A percentile compares a stretch with the other conserved stretches of the same genome.
These are phyloP conservation scores for Saccharomycopsis babjevae DNA, from an alignment of 805 yeast genomes.

Conservation along the genomic window DNA sequence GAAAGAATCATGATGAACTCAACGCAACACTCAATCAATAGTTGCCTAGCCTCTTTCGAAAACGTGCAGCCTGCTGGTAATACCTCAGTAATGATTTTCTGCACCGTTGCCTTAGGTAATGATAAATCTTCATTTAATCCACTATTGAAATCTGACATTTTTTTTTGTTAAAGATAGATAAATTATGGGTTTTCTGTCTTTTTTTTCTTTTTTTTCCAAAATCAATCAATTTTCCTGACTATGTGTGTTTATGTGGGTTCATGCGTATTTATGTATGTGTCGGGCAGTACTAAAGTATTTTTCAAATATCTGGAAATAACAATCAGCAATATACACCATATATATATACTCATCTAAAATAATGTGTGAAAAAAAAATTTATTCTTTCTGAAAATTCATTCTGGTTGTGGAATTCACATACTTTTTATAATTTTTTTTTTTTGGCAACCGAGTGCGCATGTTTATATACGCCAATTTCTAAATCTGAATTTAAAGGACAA, in stretches of 20 bases:
- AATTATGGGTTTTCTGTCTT: background rate
- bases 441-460: background rate
- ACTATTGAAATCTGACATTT: constrained; percentile 21
- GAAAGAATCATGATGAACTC: constrained; percentile 92
- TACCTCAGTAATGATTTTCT: constrained; percentile 84
- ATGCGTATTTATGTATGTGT: background rate
- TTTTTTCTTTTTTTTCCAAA: background rate
- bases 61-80: constrained; percentile 81
- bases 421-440: background rate
- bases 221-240: background rate
- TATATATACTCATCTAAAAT: background rate
- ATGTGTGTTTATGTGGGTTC: background rate
- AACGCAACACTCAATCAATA: constrained; percentile 90
- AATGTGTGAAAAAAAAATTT: background rate
- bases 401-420: background rate
- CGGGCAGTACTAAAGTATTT: background rate
- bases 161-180: background rate
- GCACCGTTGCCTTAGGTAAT: constrained; percentile 75
- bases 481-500: background rate
- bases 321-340: no score
- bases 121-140: constrained; percentile 32
- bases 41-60: constrained; percentile 89
- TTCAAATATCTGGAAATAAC: no score
- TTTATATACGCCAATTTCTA: background rate
- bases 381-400: background rate